Conservation (phyloP, 2,329 filamentous ascomycete genomes). For the Atkinsonella hypoxylon region DNA sequence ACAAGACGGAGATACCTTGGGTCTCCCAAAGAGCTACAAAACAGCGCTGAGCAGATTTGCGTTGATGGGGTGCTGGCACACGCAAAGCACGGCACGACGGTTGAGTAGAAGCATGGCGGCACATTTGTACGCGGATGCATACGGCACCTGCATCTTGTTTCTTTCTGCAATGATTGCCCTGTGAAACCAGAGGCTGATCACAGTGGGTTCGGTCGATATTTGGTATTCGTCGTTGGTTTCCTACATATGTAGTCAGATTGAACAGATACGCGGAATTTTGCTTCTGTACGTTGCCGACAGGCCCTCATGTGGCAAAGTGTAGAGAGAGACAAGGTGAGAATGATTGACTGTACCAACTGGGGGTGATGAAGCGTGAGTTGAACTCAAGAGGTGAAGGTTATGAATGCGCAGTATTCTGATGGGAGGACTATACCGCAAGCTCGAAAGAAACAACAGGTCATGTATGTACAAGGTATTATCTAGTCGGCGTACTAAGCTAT, state of each 20-base stretch:
- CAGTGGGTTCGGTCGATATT: not conserved
- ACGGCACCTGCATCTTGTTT: not conserved
- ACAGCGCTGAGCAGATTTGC: not conserved
- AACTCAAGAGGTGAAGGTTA: too few species aligned
- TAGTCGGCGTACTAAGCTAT: too few species aligned
- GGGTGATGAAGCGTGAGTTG: too few species aligned
- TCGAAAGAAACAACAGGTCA: too few species aligned
- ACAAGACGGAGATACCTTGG: not conserved
- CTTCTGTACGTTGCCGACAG: not conserved
- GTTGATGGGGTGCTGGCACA: not conserved
- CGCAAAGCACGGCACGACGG: not conserved
- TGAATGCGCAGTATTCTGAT: too few species aligned
- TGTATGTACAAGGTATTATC: too few species aligned
- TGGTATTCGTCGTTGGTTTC: not conserved
- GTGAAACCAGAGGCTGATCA: not conserved
- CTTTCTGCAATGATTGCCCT: too few species aligned
- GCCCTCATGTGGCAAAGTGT: not conserved
- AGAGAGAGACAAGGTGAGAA: too few species aligned
- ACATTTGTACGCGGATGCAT: not conserved
- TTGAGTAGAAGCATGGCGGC: not conserved
- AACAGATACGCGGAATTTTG: not conserved
- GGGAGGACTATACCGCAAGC: too few species aligned
- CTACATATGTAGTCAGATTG: conserved; percentile 3
- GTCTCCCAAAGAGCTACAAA: not conserved
- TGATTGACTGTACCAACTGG: too few species aligned